A percentile compares a stretch with the other conserved stretches of the same genome.
Conservation (phyloP, 306 rosid genomes). For the Pueraria montana region DNA sequence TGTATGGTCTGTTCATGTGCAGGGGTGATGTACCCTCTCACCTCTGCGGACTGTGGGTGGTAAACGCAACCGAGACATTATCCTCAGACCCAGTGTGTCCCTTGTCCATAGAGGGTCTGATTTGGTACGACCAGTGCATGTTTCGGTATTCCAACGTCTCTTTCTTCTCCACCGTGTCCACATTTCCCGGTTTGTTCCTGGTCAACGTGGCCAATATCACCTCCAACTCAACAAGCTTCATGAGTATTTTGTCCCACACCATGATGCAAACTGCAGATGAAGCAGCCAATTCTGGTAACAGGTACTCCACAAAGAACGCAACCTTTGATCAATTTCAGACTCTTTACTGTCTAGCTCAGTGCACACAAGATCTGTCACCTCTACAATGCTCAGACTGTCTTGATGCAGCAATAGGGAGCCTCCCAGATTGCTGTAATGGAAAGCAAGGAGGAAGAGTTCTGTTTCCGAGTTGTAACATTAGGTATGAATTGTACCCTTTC, state of each 20-base stretch:
- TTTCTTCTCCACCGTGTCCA: neutral
- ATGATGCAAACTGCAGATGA: neutral
- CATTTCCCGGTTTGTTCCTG: accelerated
- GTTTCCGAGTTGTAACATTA: neutral
- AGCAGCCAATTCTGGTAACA: neutral
- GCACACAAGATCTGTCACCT: neutral
- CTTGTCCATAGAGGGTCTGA: neutral
- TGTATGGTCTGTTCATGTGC: neutral
- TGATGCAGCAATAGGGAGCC: no score
- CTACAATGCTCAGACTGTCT: neutral
- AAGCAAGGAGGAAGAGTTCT: neutral
- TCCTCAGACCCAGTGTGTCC: neutral
- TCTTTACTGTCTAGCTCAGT: neutral
- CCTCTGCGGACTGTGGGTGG: no score
- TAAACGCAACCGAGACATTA: neutral
- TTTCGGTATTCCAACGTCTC: neutral
- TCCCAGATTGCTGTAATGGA: accelerated
- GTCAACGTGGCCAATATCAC: neutral
- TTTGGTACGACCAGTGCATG: neutral
- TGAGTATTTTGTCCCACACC: neutral
- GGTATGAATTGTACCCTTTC: conserved; percentile 6
- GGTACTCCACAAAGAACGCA: neutral
- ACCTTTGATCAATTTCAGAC: neutral
- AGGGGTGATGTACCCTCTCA: neutral
- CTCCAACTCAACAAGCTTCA: neutral